Percentiles rank a stretch among this genome's conserved stretches.
Evolutionary conservation across 495 filamentous ascomycete genomes (phyloP).

Genomic region (Astrothelium macrocarpum): DNA sequence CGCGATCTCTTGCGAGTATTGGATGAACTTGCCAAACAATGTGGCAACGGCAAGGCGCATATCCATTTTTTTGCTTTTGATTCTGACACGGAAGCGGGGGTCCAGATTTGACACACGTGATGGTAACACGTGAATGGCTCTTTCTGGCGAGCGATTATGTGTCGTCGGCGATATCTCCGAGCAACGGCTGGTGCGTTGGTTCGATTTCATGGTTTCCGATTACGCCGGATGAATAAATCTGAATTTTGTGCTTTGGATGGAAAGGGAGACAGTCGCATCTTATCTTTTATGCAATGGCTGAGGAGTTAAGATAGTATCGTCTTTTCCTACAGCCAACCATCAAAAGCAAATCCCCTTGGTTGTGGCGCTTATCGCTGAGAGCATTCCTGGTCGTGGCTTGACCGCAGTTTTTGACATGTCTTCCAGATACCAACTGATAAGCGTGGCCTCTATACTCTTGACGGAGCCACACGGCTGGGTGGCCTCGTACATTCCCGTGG

Average conservation of each 20-base stretch:
- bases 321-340: background rate
- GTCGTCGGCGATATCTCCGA: conserved; percentile 3
- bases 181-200: background rate
- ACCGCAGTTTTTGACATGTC: background rate
- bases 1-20: background rate
- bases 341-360: background rate
- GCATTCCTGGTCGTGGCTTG: conserved; percentile 1
- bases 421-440: conserved; percentile 1
- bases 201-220: background rate
- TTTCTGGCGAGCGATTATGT: background rate
- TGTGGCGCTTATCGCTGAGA: conserved; percentile 8
- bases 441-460: background rate
- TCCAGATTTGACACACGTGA: background rate
- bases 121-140: background rate
- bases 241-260: no score
- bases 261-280: no score
- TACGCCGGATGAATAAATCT: background rate
- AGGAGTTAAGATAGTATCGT: conserved; percentile 1
- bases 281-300: conserved; percentile 4
- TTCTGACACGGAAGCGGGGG: background rate
- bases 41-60: background rate
- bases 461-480: no score
- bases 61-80: background rate
- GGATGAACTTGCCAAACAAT: background rate
- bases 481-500: no score